Conservation (phyloP, 1,284 basidiomycete species). For the Veloporphyrellus conicus region DNA sequence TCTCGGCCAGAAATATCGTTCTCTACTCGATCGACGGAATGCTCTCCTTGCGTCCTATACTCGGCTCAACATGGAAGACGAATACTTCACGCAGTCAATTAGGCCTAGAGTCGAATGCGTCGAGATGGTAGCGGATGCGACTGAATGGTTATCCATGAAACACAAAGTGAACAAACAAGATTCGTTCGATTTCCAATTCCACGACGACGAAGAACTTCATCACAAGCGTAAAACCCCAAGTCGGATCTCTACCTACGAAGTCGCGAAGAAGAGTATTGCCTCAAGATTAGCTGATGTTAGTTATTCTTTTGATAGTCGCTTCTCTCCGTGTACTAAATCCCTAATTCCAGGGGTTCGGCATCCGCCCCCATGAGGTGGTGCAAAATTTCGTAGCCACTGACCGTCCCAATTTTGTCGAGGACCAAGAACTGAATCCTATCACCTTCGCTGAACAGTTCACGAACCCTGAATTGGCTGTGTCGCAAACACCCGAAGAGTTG, state of each 20-base stretch:
- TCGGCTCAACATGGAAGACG: slow-evolving; percentile 59
- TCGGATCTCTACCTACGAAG: slow-evolving; percentile 82
- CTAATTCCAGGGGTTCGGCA: slow-evolving; percentile 64
- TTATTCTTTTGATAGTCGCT: slow-evolving; percentile 4
- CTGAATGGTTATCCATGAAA: slow-evolving; percentile 88
- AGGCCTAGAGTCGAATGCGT: slow-evolving; percentile 65
- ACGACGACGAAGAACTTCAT: slow-evolving; percentile 62
- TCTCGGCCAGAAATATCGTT: slow-evolving; percentile 83
- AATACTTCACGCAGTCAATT: slow-evolving; percentile 70
- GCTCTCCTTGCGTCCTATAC: slow-evolving; percentile 63
- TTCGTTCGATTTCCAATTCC: slow-evolving; percentile 56
- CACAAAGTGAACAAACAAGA: slow-evolving; percentile 76
- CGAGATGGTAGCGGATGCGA: slow-evolving; percentile 88
- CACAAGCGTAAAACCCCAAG: slow-evolving; percentile 80
- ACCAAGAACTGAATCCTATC: slow-evolving; percentile 68
- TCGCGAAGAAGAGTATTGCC: slow-evolving; percentile 76
- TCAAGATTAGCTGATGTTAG: slow-evolving; percentile 73
- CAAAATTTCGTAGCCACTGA: slow-evolving; percentile 66
- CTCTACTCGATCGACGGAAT: slow-evolving; percentile 70
- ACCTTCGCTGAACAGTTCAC: slow-evolving; percentile 75
- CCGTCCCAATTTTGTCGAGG: slow-evolving; percentile 69
- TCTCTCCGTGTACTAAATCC: slow-evolving; percentile 14
- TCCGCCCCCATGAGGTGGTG: slow-evolving; percentile 75
- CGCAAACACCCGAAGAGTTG: slow-evolving; percentile 58
- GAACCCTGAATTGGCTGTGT: slow-evolving; percentile 59